Evolutionary conservation across 805 yeast species (phyloP).

Genomic region (Starmerella bombi): DNA sequence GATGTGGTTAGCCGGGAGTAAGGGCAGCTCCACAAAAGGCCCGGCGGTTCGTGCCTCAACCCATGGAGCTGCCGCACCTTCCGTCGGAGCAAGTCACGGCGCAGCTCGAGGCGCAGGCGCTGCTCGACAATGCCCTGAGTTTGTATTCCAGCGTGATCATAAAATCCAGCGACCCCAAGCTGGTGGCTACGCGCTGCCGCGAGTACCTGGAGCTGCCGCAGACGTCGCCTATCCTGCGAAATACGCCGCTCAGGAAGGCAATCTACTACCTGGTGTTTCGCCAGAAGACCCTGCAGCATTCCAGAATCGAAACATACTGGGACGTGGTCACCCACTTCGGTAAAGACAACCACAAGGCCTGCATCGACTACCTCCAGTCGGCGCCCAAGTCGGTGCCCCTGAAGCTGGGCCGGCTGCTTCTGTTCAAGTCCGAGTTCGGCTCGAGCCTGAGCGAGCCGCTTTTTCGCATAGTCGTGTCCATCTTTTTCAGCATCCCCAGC

Average conservation of each 20-base stretch:
- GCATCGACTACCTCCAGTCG: constrained; percentile 5
- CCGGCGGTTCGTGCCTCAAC: too few species aligned
- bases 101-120: neutral
- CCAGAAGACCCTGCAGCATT: constrained; percentile 3
- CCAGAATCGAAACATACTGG: constrained; percentile 22
- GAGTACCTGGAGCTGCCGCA: constrained; percentile 1
- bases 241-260: constrained; percentile 9
- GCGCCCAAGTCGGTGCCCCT: constrained; percentile 14
- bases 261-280: constrained; percentile 8
- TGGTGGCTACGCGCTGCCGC: constrained; percentile 3
- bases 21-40: too few species aligned
- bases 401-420: constrained; percentile 12
- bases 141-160: constrained; percentile 2
- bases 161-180: neutral
- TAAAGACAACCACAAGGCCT: constrained; percentile 12
- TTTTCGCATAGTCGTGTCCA: constrained; percentile 27
- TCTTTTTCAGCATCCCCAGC: constrained; percentile 6
- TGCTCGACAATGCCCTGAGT: constrained; percentile 3
- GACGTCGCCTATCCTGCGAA: neutral
- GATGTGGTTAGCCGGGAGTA: too few species aligned
- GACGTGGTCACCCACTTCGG: constrained; percentile 21
- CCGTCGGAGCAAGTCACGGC: constrained; percentile 1
- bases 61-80: constrained; percentile 1
- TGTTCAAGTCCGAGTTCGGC: constrained; percentile 13
- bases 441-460: constrained; percentile 27